Conservation (phyloP, 352 stramenopile genomes). For the Pythium pectinolyticum region DNA sequence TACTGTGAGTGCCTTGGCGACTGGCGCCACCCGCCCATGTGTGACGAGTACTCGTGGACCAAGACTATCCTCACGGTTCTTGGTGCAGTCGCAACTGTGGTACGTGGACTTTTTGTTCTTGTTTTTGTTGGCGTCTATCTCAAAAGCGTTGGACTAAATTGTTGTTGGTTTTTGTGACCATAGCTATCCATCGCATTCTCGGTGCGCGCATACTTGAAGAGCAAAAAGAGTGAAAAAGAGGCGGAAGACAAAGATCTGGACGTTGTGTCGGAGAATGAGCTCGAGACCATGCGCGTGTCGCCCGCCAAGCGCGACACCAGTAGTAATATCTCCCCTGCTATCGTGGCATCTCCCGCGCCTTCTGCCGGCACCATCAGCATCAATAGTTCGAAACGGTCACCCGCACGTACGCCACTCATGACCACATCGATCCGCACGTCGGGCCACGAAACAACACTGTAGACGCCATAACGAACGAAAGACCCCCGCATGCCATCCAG, state of each 20-base stretch:
- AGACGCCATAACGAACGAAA: neutral
- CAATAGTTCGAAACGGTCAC: slow-evolving; percentile 16
- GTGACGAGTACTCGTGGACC: slow-evolving; percentile 32
- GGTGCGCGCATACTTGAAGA: slow-evolving; percentile 30
- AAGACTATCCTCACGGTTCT: slow-evolving; percentile 37
- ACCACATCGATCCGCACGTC: slow-evolving; percentile 20
- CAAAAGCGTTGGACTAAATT: neutral
- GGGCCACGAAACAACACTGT: slow-evolving; percentile 28
- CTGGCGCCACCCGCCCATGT: slow-evolving; percentile 35
- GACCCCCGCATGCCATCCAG: too few species aligned
- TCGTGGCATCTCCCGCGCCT: neutral
- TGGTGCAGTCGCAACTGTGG: slow-evolving; percentile 33
- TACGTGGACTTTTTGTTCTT: slow-evolving; percentile 17
- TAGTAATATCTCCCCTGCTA: neutral
- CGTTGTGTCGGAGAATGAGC: slow-evolving; percentile 20
- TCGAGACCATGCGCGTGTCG: slow-evolving; percentile 29
- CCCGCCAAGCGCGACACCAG: slow-evolving; percentile 24
- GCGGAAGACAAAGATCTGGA: slow-evolving; percentile 18
- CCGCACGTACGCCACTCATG: slow-evolving; percentile 16
- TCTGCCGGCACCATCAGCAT: neutral
- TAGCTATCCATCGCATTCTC: slow-evolving; percentile 32
- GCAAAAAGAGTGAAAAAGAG: slow-evolving; percentile 27
- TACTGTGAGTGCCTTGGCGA: slow-evolving; percentile 37
- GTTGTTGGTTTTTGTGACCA: slow-evolving; percentile 2
- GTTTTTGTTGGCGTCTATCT: neutral